Conservation (phyloP, 2,329 filamentous ascomycete genomes). For the Xylariales sp. region DNA sequence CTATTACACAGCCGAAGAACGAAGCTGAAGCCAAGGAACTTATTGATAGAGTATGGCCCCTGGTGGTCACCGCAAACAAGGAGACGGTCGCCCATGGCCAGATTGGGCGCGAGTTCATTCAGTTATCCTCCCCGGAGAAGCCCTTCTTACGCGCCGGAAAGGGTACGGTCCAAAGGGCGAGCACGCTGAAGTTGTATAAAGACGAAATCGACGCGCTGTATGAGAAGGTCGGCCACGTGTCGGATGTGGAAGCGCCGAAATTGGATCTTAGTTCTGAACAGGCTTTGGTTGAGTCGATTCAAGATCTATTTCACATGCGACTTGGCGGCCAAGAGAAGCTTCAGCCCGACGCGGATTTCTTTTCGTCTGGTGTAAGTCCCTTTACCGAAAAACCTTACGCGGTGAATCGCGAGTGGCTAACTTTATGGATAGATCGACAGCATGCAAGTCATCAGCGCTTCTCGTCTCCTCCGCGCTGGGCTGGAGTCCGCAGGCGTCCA, state of each 20-base stretch:
- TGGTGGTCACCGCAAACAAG: slow-evolving; percentile 57
- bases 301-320: slow-evolving; percentile 46
- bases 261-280: slow-evolving; percentile 50
- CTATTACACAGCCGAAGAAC: slow-evolving; percentile 46
- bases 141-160: slow-evolving; percentile 60
- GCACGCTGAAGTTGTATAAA: slow-evolving; percentile 55
- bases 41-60: slow-evolving; percentile 58
- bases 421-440: slow-evolving; percentile 50
- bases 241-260: slow-evolving; percentile 39
- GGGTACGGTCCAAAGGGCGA: slow-evolving; percentile 58
- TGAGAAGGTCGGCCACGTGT: slow-evolving; percentile 37
- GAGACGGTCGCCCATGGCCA: slow-evolving; percentile 59
- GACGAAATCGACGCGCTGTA: slow-evolving; percentile 59
- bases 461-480: slow-evolving; percentile 51
- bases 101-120: slow-evolving; percentile 55
- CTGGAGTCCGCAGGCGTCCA: slow-evolving; percentile 49
- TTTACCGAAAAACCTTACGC: neutral
- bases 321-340: slow-evolving; percentile 46
- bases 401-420: slow-evolving; percentile 13
- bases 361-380: slow-evolving; percentile 50
- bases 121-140: slow-evolving; percentile 53
- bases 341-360: slow-evolving; percentile 53
- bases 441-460: slow-evolving; percentile 55
- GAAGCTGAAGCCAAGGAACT: slow-evolving; percentile 48
- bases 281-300: slow-evolving; percentile 48